Percentiles rank a stretch among this genome's conserved stretches.
These are phyloP conservation scores for Acidomyces sp. DNA, from an alignment of 495 filamentous ascomycete species.

Conservation along the genomic window DNA sequence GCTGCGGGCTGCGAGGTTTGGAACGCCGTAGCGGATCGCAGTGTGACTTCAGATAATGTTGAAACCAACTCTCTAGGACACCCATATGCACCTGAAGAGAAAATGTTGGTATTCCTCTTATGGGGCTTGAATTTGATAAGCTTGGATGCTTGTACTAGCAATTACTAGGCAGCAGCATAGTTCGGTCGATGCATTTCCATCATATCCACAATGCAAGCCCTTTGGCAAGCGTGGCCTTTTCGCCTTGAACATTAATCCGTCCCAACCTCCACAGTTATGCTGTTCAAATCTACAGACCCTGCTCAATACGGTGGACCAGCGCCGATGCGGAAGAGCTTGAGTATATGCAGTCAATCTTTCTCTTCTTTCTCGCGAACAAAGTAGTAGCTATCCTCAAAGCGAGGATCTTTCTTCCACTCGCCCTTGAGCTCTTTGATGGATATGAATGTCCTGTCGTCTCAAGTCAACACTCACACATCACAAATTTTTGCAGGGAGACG, in stretches of 20 bases:
- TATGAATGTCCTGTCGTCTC: conserved; percentile 10
- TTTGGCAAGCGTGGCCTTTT: not conserved
- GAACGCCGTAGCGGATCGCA: not conserved
- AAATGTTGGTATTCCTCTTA: no score
- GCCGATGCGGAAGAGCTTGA: conserved; percentile 2
- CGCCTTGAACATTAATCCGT: not conserved
- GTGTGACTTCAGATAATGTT: not conserved
- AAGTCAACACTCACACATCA: conserved; percentile 3
- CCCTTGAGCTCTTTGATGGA: conserved; percentile 23
- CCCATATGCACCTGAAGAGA: no score
- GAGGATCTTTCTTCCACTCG: conserved; percentile 24
- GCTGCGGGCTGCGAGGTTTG: not conserved
- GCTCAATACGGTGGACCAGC: not conserved
- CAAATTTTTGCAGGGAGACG: not conserved
- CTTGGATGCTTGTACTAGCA: not conserved
- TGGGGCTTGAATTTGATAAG: no score
- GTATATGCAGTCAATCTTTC: conserved; percentile 7
- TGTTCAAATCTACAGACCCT: not conserved
- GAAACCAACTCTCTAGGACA: no score
- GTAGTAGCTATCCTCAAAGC: conserved; percentile 20
- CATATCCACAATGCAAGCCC: not conserved
- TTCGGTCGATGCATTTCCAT: not conserved
- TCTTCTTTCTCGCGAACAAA: conserved; percentile 20
- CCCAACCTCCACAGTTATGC: not conserved
- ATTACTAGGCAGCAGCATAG: not conserved